phyloP scores from a whole-genome alignment of 2,329 filamentous ascomycete genomes.

The Aureobasidium sp. region DNA sequence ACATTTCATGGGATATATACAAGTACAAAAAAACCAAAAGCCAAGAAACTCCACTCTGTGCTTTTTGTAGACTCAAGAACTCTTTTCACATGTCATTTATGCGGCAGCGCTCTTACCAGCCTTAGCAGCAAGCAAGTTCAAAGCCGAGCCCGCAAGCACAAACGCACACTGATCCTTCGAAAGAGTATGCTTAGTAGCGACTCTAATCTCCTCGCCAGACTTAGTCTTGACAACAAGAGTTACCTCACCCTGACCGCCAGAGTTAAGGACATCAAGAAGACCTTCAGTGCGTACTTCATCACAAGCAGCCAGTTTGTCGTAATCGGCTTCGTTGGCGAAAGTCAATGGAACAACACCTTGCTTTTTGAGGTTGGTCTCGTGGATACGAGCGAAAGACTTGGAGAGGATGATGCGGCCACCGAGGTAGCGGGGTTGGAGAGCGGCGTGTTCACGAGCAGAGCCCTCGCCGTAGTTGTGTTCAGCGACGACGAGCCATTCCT shows the following conservation, averaged over 20 bases:
- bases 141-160: conserved; percentile 83
- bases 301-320: conserved; percentile 72
- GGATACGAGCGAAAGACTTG: conserved; percentile 85
- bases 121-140: conserved; percentile 77
- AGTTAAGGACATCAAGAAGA: conserved; percentile 69
- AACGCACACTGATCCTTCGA: conserved; percentile 87
- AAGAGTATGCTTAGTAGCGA: conserved; percentile 80
- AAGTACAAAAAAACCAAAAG: neutral
- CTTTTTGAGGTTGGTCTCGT: conserved; percentile 95
- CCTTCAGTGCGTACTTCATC: conserved; percentile 79
- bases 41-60: neutral
- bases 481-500: conserved; percentile 87
- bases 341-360: conserved; percentile 94
- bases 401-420: conserved; percentile 75
- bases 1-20: neutral
- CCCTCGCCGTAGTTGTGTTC: conserved; percentile 98
- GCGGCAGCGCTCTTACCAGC: conserved; percentile 10
- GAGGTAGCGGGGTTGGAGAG: conserved; percentile 82
- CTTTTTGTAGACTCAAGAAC: neutral
- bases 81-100: neutral
- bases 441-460: conserved; percentile 80
- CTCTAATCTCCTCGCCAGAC: conserved; percentile 54
- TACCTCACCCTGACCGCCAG: conserved; percentile 70
- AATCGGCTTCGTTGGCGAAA: conserved; percentile 81
- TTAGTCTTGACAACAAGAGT: conserved; percentile 45